A percentile compares a stretch with the other conserved stretches of the same genome.
phyloP scores from a whole-genome alignment of 257 asterid species.

The Solanum neorickii region DNA sequence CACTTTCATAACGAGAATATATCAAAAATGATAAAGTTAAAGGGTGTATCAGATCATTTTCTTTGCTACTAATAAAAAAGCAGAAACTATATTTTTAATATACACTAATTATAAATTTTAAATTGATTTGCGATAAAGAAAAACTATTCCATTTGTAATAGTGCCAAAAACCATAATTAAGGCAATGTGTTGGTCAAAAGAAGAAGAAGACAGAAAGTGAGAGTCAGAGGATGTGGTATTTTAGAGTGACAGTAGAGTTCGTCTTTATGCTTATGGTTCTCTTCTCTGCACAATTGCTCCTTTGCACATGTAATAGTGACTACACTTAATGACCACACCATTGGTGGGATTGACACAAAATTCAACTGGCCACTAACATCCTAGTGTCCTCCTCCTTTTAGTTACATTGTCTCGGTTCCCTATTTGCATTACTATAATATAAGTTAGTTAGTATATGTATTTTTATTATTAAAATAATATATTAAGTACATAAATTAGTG shows the following conservation, averaged over 20 bases:
- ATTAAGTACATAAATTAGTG: too few species aligned
- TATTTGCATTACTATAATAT: neutral
- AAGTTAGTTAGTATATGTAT: too few species aligned
- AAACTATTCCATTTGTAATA: neutral
- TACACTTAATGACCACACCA: neutral
- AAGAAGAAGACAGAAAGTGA: neutral
- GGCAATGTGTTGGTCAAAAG: constrained; percentile 1
- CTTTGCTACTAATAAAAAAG: neutral
- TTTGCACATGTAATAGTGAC: neutral
- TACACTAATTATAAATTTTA: too few species aligned
- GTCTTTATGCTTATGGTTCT: constrained; percentile 14
- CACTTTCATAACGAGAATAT: too few species aligned
- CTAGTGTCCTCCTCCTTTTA: neutral
- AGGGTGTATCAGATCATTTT: rapidly evolving
- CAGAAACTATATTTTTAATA: too few species aligned
- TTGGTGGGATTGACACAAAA: neutral
- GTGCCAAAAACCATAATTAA: neutral
- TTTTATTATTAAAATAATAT: too few species aligned
- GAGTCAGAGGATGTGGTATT: neutral
- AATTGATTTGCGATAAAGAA: too few species aligned
- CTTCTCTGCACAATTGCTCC: neutral
- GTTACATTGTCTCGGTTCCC: neutral
- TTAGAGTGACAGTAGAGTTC: constrained; percentile 2
- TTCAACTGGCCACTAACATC: neutral
- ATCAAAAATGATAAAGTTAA: too few species aligned